Conservation (phyloP, 768 basidiomycete species). For the Collybia sp. region DNA sequence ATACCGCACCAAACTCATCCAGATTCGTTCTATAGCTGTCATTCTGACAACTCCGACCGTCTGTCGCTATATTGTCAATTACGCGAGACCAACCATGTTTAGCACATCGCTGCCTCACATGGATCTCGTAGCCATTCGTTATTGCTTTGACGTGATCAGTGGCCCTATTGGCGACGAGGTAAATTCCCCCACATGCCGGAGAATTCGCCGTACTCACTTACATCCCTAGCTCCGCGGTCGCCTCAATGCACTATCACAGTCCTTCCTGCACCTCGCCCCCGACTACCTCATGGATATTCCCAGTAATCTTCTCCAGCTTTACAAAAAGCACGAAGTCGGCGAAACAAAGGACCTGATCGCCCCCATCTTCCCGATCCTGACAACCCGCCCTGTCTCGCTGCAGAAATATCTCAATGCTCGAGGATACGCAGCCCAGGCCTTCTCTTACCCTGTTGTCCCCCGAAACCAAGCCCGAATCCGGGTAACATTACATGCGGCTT, state of each 20-base stretch:
- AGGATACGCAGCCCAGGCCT: conserved; percentile 31
- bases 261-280: no score
- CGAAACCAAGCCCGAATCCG: conserved; percentile 56
- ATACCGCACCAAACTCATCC: no score
- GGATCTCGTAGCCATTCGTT: conserved; percentile 48
- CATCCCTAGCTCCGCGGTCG: no score
- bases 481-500: conserved; percentile 58
- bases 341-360: no score
- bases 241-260: no score
- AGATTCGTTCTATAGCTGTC: conserved; percentile 34
- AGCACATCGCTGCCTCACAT: conserved; percentile 57
- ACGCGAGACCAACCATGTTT: conserved; percentile 61
- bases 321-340: no score
- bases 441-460: conserved; percentile 59
- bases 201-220: no score
- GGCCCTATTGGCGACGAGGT: conserved; percentile 40
- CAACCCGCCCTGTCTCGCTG: no score
- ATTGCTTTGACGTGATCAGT: conserved; percentile 38
- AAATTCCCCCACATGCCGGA: conserved; percentile 4
- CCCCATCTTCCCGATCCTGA: no score
- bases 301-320: no score
- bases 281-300: no score
- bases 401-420: no score
- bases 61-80: conserved; percentile 62
- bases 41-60: conserved; percentile 47